Evolutionary conservation across 148 eudicot species (phyloP).

Genomic region (Drosera capensis): DNA sequence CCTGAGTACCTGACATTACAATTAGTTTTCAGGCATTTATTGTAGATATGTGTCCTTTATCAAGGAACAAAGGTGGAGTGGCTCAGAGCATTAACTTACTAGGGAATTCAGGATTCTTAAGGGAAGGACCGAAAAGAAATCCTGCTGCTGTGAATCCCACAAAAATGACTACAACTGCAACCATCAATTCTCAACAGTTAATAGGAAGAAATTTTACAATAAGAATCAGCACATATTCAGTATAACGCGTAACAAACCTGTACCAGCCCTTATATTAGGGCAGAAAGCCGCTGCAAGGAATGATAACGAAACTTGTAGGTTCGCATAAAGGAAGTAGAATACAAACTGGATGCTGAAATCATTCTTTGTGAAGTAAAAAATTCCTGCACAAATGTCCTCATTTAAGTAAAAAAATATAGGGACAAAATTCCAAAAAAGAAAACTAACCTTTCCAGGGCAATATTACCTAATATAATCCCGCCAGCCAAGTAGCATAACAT

Average conservation of each 20-base stretch:
- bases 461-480: constrained; percentile 80
- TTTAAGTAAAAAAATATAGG: not conserved
- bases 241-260: constrained; percentile 42
- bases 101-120: constrained; percentile 70
- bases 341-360: constrained; percentile 74
- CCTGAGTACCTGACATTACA: too few species aligned
- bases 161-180: constrained; percentile 54
- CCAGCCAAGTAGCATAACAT: constrained; percentile 71
- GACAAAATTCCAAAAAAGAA: constrained; percentile 2
- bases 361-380: constrained; percentile 54
- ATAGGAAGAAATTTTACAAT: not conserved
- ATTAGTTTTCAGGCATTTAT: too few species aligned
- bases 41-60: too few species aligned
- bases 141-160: constrained; percentile 70
- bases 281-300: constrained; percentile 65
- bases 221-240: not conserved
- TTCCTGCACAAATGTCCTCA: constrained; percentile 34
- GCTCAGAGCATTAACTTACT: too few species aligned
- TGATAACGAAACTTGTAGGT: constrained; percentile 75
- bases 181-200: constrained; percentile 6
- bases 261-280: constrained; percentile 49
- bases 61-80: too few species aligned
- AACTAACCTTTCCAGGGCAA: not conserved
- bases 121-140: constrained; percentile 59
- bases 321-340: constrained; percentile 69